These are phyloP conservation scores for Ogataea paraovalis DNA, from an alignment of 805 yeast species.

Conservation along the genomic window DNA sequence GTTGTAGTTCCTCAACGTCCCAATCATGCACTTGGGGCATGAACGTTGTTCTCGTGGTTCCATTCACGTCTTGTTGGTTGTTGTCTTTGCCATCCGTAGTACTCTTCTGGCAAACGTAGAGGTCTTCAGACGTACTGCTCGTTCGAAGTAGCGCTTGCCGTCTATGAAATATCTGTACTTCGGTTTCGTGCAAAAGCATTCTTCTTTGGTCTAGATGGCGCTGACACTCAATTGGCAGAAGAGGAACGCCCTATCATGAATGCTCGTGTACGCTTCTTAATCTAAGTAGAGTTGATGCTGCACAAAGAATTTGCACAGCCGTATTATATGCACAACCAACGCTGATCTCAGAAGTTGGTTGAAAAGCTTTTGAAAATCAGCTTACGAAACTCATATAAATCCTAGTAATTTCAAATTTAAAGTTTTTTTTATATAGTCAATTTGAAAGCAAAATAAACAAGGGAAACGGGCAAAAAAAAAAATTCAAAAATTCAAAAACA, in stretches of 20 bases:
- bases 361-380: no score
- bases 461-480: not conserved
- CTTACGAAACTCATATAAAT: no score
- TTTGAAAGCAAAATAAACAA: not conserved
- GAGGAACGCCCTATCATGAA: no score
- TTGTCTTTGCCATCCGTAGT: not conserved
- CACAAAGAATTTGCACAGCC: no score
- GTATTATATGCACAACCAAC: no score
- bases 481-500: not conserved
- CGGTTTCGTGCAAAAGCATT: not conserved
- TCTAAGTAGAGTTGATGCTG: no score
- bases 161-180: not conserved
- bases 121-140: not conserved
- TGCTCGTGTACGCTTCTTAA: no score
- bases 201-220: no score
- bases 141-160: not conserved
- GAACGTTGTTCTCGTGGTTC: conserved; percentile 9
- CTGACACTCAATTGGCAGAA: no score
- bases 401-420: no score
- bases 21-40: conserved; percentile 18
- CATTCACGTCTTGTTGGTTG: not conserved
- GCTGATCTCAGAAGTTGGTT: no score
- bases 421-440: no score
- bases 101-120: not conserved
- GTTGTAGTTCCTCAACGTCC: conserved; percentile 23